phyloP scores from a whole-genome alignment of 495 filamentous ascomycete species.

The Antarctomyces pellizariae region DNA sequence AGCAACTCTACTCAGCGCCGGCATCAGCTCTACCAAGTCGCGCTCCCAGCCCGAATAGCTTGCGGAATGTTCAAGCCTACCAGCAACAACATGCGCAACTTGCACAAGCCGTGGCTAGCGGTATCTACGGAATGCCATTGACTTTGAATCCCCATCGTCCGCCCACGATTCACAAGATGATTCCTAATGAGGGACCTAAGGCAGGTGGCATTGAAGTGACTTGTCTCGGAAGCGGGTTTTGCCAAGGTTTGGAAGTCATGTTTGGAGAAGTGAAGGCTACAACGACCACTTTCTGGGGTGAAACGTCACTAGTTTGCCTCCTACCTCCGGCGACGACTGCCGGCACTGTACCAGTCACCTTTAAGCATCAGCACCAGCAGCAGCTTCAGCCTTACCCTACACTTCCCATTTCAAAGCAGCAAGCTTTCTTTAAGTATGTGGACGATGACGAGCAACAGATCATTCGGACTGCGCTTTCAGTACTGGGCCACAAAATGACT shows the following conservation, averaged over 20 bases:
- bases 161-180: constrained; percentile 50
- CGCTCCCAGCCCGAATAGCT: constrained; percentile 21
- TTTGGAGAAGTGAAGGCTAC: constrained; percentile 62
- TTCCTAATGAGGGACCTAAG: constrained; percentile 60
- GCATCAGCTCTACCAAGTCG: constrained; percentile 35
- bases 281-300: constrained; percentile 64
- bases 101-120: constrained; percentile 16
- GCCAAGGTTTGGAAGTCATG: constrained; percentile 57
- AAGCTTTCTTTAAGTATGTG: constrained; percentile 48
- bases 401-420: constrained; percentile 22
- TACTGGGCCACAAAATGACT: constrained; percentile 32
- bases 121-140: constrained; percentile 16
- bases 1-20: constrained; percentile 40
- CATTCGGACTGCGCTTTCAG: constrained; percentile 31
- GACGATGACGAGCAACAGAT: constrained; percentile 58
- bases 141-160: constrained; percentile 15
- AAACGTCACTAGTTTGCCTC: constrained; percentile 60
- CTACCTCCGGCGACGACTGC: constrained; percentile 48
- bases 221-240: constrained; percentile 57
- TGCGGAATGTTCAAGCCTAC: constrained; percentile 22
- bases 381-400: constrained; percentile 23
- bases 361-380: constrained; percentile 33
- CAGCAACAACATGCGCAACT: constrained; percentile 19
- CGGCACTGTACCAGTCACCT: constrained; percentile 50
- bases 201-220: constrained; percentile 71